Evolutionary conservation across 2,329 filamentous ascomycete species (phyloP).

Genomic region (Trichoderma sp.): DNA sequence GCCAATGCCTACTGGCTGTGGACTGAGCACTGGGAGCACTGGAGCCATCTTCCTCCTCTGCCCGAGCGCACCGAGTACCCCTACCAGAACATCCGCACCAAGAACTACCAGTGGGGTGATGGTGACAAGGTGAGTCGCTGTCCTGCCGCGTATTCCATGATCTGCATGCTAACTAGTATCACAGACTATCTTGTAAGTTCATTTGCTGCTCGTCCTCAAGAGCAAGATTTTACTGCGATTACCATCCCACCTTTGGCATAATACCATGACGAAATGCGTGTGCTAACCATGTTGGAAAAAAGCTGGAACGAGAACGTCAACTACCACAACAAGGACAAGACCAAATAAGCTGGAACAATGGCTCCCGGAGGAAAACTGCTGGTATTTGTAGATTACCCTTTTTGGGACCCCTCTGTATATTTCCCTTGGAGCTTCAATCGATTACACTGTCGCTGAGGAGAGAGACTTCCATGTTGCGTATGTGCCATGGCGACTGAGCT

Average conservation of each 20-base stretch:
- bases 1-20: conserved; percentile 89
- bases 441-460: background rate
- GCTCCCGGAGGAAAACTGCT: conserved; percentile 21
- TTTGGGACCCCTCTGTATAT: conserved; percentile 32
- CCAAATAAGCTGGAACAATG: conserved; percentile 37
- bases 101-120: conserved; percentile 93
- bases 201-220: background rate
- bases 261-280: background rate
- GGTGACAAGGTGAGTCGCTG: conserved; percentile 75
- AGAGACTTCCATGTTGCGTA: background rate
- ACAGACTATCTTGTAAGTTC: conserved; percentile 53
- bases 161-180: conserved; percentile 27
- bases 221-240: background rate
- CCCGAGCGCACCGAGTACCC: conserved; percentile 92
- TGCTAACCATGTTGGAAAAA: background rate
- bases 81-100: conserved; percentile 96
- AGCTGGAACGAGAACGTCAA: conserved; percentile 96
- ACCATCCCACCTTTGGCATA: background rate
- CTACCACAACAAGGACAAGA: conserved; percentile 93
- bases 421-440: conserved; percentile 26
- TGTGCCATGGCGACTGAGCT: background rate
- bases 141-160: background rate
- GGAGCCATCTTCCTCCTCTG: conserved; percentile 76
- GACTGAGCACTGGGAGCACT: conserved; percentile 97
- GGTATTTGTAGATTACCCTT: conserved; percentile 31